Evolutionary conservation across 2,329 filamentous ascomycete genomes (phyloP), one percentile per base, ranked within the genome.

Genomic region (Eutypella sp.): DNA sequence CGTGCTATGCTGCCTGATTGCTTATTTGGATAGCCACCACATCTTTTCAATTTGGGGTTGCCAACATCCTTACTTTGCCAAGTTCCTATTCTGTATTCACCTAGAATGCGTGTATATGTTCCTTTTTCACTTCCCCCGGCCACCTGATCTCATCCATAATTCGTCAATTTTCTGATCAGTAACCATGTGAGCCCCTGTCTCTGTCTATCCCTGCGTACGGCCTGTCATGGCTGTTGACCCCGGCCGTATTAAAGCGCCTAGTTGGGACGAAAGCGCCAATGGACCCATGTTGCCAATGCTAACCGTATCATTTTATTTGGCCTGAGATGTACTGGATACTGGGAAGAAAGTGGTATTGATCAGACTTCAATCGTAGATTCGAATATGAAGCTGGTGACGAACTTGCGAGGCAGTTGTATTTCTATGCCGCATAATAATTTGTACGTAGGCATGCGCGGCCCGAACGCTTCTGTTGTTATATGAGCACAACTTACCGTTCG

Each of bases 201-300:
- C 50, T 50, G 47, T 49, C 38, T 41, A 60, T 50, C 59, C 60
- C 51, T 61, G 57, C 51, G 19, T 15, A 38, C 43, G 48, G 51
- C 57, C 54, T 55, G 53, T 52, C 53, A 49, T 33, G 41, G 29
- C 41, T 54, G 51, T 29, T 49, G 54, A 58, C 60, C 57, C 57
- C 58, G 57, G 53, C 40, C 45, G 51, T 46, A 55, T 57, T 51
- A 55, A 53, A 51, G 54, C 52, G 51, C 44, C 31, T 48, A 47
- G 51, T 55, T 58, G 53, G 50, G 53, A 50, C 44, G 52, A 54
- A 51, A 48, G 36, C 19, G 24, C 27, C 22, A 44, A 9, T 16
- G 18, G 42, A 33, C 39, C 20, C 20, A 18, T 24, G 13, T n/a
- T 24, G 6, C 20, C 16, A 9, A 22, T 10, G 4, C 11, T 20